Conservation (phyloP, 345 rosid genomes). For the Kernera saxatilis region DNA sequence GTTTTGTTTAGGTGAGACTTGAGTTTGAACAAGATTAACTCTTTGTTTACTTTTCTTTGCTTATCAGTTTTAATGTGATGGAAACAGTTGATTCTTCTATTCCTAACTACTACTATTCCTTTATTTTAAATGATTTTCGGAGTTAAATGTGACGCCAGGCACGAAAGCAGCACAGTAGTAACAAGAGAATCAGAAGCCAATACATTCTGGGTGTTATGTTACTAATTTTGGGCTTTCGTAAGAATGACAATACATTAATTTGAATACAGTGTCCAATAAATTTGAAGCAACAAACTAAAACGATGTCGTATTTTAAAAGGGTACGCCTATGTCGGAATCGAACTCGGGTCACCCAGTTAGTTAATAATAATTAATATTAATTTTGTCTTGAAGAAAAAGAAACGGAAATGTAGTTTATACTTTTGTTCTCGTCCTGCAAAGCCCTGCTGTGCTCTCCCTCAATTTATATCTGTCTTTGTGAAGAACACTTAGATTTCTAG, state of each 20-base stretch:
- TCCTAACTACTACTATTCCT: neutral
- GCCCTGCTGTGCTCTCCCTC: neutral
- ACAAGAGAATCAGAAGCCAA: no score
- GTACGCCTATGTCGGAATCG: slow-evolving; percentile 49
- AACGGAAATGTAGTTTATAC: neutral
- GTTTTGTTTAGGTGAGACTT: slow-evolving; percentile 28
- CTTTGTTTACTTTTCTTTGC: neutral
- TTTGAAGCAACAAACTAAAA: no score
- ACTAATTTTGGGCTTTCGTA: neutral
- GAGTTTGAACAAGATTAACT: slow-evolving; percentile 25
- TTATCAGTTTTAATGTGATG: slow-evolving; percentile 24
- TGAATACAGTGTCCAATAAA: neutral
- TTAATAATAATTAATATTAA: no score
- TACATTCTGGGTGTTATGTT: no score
- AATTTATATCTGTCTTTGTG: neutral
- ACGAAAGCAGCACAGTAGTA: no score
- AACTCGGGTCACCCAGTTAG: slow-evolving; percentile 96
- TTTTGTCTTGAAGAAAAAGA: slow-evolving; percentile 40
- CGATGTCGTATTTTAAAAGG: neutral
- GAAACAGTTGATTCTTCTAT: slow-evolving; percentile 51
- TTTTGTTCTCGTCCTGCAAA: neutral
- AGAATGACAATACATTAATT: neutral
- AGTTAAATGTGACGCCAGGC: no score
- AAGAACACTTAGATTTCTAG: slow-evolving; percentile 4
- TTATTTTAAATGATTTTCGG: neutral